Conservation (phyloP, 1,284 basidiomycete species). For the Puccinia horiana region DNA sequence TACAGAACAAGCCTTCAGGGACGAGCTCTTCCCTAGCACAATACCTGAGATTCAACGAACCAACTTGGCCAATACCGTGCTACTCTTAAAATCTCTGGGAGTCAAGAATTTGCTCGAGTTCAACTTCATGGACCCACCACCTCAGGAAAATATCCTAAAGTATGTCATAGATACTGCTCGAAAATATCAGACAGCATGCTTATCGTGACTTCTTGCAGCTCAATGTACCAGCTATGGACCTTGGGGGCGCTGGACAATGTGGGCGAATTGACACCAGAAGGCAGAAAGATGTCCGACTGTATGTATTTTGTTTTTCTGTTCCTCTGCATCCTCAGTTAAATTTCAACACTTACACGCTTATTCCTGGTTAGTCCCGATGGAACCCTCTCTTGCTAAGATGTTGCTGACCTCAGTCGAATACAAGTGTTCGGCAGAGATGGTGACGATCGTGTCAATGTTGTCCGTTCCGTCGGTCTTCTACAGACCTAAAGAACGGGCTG, state of each 20-base stretch:
- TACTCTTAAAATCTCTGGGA: conserved; percentile 90
- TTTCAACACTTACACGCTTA: neutral
- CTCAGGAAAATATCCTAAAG: conserved; percentile 61
- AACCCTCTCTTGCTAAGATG: conserved; percentile 95
- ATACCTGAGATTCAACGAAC: conserved; percentile 98
- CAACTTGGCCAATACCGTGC: conserved; percentile 92
- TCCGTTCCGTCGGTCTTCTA: conserved; percentile 97
- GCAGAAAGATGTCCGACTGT: conserved; percentile 93
- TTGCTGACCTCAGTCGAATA: conserved; percentile 92
- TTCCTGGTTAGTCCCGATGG: conserved; percentile 61
- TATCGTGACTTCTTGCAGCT: conserved; percentile 74
- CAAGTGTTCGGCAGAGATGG: conserved; percentile 88
- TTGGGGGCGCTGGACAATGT: conserved; percentile 95
- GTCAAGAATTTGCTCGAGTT: conserved; percentile 92
- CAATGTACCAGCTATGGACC: conserved; percentile 99
- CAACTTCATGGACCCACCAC: conserved; percentile 97
- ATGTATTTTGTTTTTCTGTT: neutral
- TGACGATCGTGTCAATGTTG: conserved; percentile 98
- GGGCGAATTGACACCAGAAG: conserved; percentile 87
- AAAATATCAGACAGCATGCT: conserved; percentile 65
- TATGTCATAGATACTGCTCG: neutral
- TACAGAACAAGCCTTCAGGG: conserved; percentile 92
- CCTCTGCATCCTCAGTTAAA: neutral
- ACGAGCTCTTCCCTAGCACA: conserved; percentile 94
- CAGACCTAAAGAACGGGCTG: conserved; percentile 88